These are phyloP conservation scores for Penicillium steckii DNA, from an alignment of 495 filamentous ascomycete genomes.

Conservation along the genomic window DNA sequence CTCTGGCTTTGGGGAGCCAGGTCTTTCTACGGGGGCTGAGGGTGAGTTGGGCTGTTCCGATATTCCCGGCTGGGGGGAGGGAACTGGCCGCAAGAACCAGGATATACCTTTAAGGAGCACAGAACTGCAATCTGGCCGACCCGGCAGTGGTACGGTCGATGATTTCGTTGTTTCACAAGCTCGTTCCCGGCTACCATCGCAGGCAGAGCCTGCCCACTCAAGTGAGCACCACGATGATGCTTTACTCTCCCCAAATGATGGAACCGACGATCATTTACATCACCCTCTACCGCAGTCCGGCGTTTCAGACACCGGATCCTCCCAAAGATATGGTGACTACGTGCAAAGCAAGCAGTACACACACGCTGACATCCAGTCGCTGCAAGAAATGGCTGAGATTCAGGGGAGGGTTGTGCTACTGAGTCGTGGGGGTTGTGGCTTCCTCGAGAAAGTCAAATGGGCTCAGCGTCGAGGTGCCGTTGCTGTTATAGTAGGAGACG, in stretches of 20 bases:
- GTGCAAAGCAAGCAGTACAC: conserved; percentile 44
- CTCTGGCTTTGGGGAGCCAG: conserved; percentile 79
- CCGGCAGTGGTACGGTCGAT: conserved; percentile 24
- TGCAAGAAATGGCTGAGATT: conserved; percentile 94
- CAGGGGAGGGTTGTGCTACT: conserved; percentile 87
- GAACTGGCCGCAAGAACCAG: conserved; percentile 33
- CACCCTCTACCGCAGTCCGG: conserved; percentile 56
- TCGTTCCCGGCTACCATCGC: conserved; percentile 25
- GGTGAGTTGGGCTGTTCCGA: conserved; percentile 97
- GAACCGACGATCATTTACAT: conserved; percentile 90
- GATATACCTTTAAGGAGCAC: conserved; percentile 25
- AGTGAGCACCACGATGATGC: conserved; percentile 18
- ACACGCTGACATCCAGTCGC: conserved; percentile 91
- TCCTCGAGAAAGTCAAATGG: conserved; percentile 97
- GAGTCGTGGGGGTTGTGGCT: conserved; percentile 91
- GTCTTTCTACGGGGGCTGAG: conserved; percentile 54
- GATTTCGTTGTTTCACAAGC: conserved; percentile 20
- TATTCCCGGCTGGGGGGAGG: conserved; percentile 85
- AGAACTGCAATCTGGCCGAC: conserved; percentile 29
- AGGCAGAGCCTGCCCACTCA: conserved; percentile 22
- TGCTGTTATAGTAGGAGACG: conserved; percentile 91
- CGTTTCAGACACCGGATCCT: conserved; percentile 22
- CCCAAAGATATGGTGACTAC: conserved; percentile 41
- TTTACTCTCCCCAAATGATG: conserved; percentile 59
- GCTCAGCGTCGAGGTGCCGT: conserved; percentile 84